Percentiles rank a stretch among this genome's conserved stretches.
These are phyloP conservation scores for Podospora anserina DNA, from an alignment of 495 filamentous ascomycete genomes.

Conservation along the genomic window DNA sequence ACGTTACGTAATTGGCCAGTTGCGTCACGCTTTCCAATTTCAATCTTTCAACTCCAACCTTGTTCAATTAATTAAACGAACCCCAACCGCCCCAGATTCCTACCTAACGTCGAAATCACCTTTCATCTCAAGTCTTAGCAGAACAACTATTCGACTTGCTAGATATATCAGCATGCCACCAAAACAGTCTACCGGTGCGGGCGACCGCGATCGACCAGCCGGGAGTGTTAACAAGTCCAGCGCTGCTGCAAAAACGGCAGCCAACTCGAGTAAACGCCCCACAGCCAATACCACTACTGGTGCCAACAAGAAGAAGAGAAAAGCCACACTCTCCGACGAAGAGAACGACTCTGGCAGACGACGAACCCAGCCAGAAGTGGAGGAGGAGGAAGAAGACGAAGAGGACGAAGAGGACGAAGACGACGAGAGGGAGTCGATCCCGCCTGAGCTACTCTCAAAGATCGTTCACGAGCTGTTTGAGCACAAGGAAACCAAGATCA, in stretches of 20 bases:
- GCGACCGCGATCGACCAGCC: conserved; percentile 8
- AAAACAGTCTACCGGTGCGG: conserved; percentile 8
- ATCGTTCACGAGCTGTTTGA: conserved; percentile 77
- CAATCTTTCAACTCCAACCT: background rate
- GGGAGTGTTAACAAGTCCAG: background rate
- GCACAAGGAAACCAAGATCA: conserved; percentile 65
- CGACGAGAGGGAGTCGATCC: conserved; percentile 53
- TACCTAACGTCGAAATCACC: no score
- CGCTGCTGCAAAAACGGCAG: background rate
- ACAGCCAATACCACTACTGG: background rate
- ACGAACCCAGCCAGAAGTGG: conserved; percentile 5
- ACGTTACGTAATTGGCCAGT: conserved; percentile 4
- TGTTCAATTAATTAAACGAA: background rate
- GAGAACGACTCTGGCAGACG: conserved; percentile 2
- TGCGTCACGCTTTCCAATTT: conserved; percentile 12
- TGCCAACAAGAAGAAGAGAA: background rate
- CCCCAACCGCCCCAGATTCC: background rate
- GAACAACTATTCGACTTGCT: background rate
- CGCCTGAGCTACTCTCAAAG: conserved; percentile 66
- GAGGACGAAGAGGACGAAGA: conserved; percentile 33
- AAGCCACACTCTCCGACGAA: background rate
- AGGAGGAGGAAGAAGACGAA: conserved; percentile 21
- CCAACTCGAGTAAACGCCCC: background rate
- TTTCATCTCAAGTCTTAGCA: no score
- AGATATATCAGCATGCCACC: conserved; percentile 18